phyloP scores from a whole-genome alignment of 2,329 filamentous ascomycete genomes.

The Pseudocercospora pini-densiflorae region DNA sequence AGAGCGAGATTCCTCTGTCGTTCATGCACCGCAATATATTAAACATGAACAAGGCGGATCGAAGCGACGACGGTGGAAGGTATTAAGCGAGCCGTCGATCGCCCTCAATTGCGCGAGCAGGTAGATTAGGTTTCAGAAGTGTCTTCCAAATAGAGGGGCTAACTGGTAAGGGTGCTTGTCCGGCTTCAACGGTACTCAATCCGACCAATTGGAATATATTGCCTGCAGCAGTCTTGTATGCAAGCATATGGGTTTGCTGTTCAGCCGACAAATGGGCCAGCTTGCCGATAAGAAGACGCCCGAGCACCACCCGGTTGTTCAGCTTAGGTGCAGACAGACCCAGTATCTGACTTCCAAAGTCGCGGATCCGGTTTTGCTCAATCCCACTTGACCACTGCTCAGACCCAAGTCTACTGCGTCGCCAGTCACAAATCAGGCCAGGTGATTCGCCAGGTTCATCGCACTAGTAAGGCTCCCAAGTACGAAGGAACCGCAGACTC shows the following conservation, averaged over 20 bases:
- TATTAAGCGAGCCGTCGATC: slow-evolving; percentile 6
- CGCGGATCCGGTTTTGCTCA: neutral
- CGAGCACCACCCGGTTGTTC: neutral
- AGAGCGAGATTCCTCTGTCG: neutral
- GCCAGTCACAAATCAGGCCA: neutral
- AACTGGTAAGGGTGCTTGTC: neutral
- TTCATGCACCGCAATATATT: neutral
- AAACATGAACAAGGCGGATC: neutral
- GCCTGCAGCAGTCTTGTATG: neutral
- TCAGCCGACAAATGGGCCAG: slow-evolving; percentile 4
- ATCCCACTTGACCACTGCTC: slow-evolving; percentile 2
- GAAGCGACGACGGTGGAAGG: neutral
- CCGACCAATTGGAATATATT: slow-evolving; percentile 1
- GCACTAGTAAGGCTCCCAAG: slow-evolving; percentile 2
- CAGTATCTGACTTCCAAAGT: neutral
- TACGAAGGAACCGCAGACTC: neutral
- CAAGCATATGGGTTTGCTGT: neutral
- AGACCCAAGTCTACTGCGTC: neutral
- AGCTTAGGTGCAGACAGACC: neutral
- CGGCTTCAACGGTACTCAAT: neutral
- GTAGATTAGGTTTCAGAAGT: slow-evolving; percentile 1
- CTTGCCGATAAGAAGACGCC: neutral
- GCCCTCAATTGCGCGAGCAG: neutral
- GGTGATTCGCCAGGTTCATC: neutral
- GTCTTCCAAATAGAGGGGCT: neutral